Conservation (phyloP, 805 yeast genomes). For the Sungouiella thailandica region DNA sequence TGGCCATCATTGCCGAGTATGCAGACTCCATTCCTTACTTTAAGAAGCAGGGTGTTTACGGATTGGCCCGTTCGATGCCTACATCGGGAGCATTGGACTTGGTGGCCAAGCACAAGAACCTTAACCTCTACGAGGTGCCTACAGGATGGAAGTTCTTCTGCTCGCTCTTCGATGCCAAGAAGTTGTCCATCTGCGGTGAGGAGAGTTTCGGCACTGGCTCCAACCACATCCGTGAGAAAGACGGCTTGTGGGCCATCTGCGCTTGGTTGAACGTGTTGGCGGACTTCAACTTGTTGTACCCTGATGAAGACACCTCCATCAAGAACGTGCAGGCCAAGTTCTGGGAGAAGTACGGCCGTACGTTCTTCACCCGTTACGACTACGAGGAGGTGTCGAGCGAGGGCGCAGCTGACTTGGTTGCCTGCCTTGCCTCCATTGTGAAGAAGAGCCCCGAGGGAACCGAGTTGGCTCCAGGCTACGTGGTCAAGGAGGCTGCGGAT, state of each 20-base stretch:
- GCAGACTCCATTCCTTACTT: conserved; percentile 90
- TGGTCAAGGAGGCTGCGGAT: conserved; percentile 74
- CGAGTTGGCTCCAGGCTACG: conserved; percentile 42
- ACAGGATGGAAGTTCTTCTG: conserved; percentile 99
- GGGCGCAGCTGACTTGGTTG: conserved; percentile 68
- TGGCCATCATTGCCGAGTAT: conserved; percentile 94
- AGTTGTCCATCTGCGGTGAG: conserved; percentile 95
- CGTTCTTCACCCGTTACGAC: conserved; percentile 95
- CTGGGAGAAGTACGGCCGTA: conserved; percentile 92
- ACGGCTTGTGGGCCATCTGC: conserved; percentile 95
- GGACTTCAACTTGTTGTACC: conserved; percentile 60
- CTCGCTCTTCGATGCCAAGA: conserved; percentile 87
- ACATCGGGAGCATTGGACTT: conserved; percentile 91
- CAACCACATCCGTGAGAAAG: conserved; percentile 94
- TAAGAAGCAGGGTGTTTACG: conserved; percentile 76
- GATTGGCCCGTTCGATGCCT: conserved; percentile 97
- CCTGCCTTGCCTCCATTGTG: conserved; percentile 32
- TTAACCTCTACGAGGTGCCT: conserved; percentile 88
- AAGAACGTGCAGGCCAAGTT: conserved; percentile 75
- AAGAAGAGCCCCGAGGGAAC: conserved; percentile 40
- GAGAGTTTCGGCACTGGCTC: conserved; percentile 98
- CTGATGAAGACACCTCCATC: conserved; percentile 59
- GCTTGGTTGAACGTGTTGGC: conserved; percentile 98
- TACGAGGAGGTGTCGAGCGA: conserved; percentile 77
- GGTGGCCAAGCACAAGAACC: conserved; percentile 74